These are phyloP conservation scores for Pilobolus umbonatus DNA, from an alignment of 192 early-diverging fungal genomes.

Conservation along the genomic window DNA sequence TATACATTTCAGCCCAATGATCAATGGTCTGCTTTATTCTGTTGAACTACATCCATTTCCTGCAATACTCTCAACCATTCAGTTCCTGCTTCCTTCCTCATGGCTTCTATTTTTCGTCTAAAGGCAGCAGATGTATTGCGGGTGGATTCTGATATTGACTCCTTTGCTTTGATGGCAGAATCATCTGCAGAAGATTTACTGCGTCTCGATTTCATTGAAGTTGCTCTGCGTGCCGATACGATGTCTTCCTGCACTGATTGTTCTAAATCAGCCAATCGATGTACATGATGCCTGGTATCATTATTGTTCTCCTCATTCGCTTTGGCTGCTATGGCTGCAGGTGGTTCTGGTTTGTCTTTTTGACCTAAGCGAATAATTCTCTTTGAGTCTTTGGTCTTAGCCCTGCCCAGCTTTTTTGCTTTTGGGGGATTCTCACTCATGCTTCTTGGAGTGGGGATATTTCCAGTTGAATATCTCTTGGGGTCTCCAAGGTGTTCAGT, in stretches of 20 bases:
- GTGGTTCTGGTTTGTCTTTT: constrained; percentile 10
- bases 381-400: constrained; percentile 25
- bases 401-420: not conserved
- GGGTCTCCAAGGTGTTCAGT: too few relatives aligned
- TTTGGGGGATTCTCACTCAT: too few relatives aligned
- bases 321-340: constrained; percentile 15
- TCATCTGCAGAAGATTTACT: constrained; percentile 6
- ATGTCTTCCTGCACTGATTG: constrained; percentile 16
- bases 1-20: too few relatives aligned
- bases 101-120: constrained; percentile 44
- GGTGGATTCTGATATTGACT: constrained; percentile 1
- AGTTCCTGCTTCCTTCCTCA: constrained; percentile 47
- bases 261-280: constrained; percentile 10
- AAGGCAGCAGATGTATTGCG: constrained; percentile 29
- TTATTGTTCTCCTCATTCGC: not conserved
- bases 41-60: constrained; percentile 39
- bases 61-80: constrained; percentile 49
- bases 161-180: not conserved
- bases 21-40: not conserved
- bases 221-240: constrained; percentile 3
- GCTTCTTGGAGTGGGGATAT: too few relatives aligned
- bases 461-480: constrained; percentile 3
- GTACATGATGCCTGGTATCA: constrained; percentile 9
- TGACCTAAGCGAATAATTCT: constrained; percentile 25
- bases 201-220: constrained; percentile 15